phyloP scores from a whole-genome alignment of 805 yeast species.

The Starmerella floricola region DNA sequence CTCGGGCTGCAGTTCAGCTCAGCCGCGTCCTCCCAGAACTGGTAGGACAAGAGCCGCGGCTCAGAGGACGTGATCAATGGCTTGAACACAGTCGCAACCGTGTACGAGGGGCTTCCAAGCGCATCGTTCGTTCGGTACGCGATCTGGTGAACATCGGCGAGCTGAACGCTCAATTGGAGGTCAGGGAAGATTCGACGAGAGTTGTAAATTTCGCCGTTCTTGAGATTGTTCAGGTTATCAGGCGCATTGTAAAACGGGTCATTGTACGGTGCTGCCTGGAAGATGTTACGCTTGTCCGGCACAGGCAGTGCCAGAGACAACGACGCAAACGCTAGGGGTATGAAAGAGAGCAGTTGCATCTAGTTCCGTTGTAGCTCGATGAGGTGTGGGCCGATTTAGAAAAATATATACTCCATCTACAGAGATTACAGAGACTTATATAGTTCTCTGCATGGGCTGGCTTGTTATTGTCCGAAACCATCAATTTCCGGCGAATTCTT shows the following conservation, averaged over 20 bases:
- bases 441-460: too few species aligned
- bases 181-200: conserved; percentile 3
- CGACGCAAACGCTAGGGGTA: too few species aligned
- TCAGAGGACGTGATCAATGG: conserved; percentile 4
- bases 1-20: conserved; percentile 25
- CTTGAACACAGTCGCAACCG: conserved; percentile 14
- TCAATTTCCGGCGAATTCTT: too few species aligned
- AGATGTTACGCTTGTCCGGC: too few species aligned
- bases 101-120: conserved; percentile 4
- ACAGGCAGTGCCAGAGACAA: too few species aligned
- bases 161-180: neutral
- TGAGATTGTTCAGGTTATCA: neutral
- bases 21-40: conserved; percentile 23
- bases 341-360: too few species aligned
- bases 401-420: too few species aligned
- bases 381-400: too few species aligned
- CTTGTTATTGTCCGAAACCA: too few species aligned
- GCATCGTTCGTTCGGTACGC: conserved; percentile 10
- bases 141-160: conserved; percentile 11
- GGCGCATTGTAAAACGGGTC: conserved; percentile 14
- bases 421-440: too few species aligned
- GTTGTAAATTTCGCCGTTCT: conserved; percentile 11
- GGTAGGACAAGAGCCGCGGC: conserved; percentile 12
- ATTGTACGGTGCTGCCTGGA: conserved; percentile 1
- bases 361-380: too few species aligned